Evolutionary conservation across 2,329 filamentous ascomycete genomes (phyloP).

Genomic region (Colletotrichum brevisporum): DNA sequence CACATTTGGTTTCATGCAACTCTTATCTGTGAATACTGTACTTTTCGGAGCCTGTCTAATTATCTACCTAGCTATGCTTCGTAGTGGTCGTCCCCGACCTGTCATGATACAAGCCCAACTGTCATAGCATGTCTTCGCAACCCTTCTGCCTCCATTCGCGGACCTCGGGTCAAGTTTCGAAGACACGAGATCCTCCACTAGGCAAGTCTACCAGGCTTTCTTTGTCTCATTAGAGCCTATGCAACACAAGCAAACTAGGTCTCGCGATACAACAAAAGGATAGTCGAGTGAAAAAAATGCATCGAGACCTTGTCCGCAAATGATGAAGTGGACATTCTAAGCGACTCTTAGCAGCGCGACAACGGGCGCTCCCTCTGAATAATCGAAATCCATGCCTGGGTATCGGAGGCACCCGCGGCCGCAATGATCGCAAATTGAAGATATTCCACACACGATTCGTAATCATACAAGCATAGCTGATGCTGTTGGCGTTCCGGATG

Average conservation of each 20-base stretch:
- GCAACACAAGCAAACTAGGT: not conserved
- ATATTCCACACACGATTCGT: slow-evolving; percentile 19
- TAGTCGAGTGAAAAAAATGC: not conserved
- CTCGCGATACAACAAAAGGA: not conserved
- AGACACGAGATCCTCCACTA: not conserved
- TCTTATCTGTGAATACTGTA: not conserved
- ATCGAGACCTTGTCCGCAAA: not conserved
- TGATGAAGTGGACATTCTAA: slow-evolving; percentile 9
- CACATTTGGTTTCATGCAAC: not conserved
- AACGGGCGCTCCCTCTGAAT: slow-evolving; percentile 3
- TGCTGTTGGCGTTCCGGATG: slow-evolving; percentile 1
- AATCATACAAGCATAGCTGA: slow-evolving; percentile 26
- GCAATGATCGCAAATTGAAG: slow-evolving; percentile 9
- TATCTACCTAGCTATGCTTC: not conserved
- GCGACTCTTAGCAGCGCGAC: not conserved
- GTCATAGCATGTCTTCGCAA: not conserved
- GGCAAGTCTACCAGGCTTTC: not conserved
- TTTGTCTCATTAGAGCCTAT: not conserved
- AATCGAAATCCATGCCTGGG: slow-evolving; percentile 16
- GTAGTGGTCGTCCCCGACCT: not conserved
- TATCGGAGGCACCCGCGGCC: slow-evolving; percentile 11
- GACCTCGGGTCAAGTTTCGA: not conserved
- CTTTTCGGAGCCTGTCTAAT: slow-evolving; percentile 10
- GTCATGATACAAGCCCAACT: not conserved
- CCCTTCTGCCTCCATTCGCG: not conserved